Conservation (phyloP, 768 basidiomycete species). For the Glaciozyma antarctica region DNA sequence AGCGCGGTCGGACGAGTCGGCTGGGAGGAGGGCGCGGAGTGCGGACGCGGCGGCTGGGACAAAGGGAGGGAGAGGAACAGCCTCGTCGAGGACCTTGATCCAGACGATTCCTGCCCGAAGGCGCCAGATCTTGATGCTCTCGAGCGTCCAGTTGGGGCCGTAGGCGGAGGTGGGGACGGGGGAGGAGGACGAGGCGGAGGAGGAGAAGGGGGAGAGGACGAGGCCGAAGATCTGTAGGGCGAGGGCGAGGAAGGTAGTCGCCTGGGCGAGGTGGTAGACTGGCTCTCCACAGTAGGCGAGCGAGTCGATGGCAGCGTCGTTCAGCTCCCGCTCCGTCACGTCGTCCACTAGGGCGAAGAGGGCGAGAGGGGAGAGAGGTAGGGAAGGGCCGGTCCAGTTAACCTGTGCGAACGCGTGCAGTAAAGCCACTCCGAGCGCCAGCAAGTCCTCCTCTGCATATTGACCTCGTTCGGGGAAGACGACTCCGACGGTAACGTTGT, state of each 20-base stretch:
- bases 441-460: conserved; percentile 24
- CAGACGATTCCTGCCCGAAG: conserved; percentile 48
- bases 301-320: conserved; percentile 59
- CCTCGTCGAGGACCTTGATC: conserved; percentile 63
- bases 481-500: background rate
- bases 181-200: background rate
- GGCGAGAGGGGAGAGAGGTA: conserved; percentile 48
- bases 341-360: conserved; percentile 33
- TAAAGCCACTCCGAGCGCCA: conserved; percentile 65
- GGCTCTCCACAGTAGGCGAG: conserved; percentile 85
- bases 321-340: conserved; percentile 41
- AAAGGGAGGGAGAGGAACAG: conserved; percentile 51
- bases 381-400: conserved; percentile 93
- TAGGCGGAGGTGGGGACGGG: conserved; percentile 62
- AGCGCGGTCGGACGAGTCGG: conserved; percentile 38
- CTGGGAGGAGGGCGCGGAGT: conserved; percentile 17
- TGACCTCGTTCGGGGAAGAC: background rate
- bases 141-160: conserved; percentile 8
- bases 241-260: conserved; percentile 61
- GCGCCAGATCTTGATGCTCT: conserved; percentile 45
- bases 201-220: conserved; percentile 30
- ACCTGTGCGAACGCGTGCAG: conserved; percentile 82
- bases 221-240: conserved; percentile 59
- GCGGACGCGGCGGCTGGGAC: conserved; percentile 39
- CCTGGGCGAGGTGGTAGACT: conserved; percentile 76